phyloP scores from a whole-genome alignment of 768 basidiomycete genomes.

The Naematelia encephala region DNA sequence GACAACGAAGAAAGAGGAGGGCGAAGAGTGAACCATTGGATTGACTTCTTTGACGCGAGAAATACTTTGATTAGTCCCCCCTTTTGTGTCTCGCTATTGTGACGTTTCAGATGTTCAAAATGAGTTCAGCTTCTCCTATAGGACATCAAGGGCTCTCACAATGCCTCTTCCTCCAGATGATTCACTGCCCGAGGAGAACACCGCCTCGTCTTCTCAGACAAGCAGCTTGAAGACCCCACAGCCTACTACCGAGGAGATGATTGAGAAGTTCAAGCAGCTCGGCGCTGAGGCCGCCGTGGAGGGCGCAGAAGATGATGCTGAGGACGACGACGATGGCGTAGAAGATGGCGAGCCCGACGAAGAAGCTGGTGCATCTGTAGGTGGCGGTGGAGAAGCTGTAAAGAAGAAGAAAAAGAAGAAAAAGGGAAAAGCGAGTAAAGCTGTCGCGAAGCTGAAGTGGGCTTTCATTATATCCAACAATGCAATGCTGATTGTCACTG shows the following conservation, averaged over 20 bases:
- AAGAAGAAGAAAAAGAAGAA: constrained; percentile 86
- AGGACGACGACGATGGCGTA: constrained; percentile 28
- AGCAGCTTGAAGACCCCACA: constrained; percentile 6
- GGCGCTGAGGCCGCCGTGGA: constrained; percentile 34
- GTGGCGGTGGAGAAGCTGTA: constrained; percentile 54
- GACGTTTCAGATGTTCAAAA: neutral
- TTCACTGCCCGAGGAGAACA: constrained; percentile 18
- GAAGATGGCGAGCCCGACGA: constrained; percentile 11
- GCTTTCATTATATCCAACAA: constrained; percentile 51
- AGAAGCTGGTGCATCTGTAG: constrained; percentile 21
- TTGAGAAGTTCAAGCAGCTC: constrained; percentile 40
- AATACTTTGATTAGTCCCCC: neutral
- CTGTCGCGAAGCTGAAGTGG: constrained; percentile 54
- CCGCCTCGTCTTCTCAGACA: constrained; percentile 19
- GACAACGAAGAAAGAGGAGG: neutral
- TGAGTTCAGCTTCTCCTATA: neutral
- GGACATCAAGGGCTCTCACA: neutral
- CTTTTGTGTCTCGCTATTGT: neutral
- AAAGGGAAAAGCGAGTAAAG: constrained; percentile 62
- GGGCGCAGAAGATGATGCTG: constrained; percentile 27
- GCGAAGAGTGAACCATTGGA: neutral
- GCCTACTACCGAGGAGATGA: constrained; percentile 27
- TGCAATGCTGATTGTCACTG: constrained; percentile 52
- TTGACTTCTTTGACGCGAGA: neutral
- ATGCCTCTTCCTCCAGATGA: constrained; percentile 40